Evolutionary conservation across 1,284 basidiomycete species (phyloP).

Genomic region (Irpex sp.): DNA sequence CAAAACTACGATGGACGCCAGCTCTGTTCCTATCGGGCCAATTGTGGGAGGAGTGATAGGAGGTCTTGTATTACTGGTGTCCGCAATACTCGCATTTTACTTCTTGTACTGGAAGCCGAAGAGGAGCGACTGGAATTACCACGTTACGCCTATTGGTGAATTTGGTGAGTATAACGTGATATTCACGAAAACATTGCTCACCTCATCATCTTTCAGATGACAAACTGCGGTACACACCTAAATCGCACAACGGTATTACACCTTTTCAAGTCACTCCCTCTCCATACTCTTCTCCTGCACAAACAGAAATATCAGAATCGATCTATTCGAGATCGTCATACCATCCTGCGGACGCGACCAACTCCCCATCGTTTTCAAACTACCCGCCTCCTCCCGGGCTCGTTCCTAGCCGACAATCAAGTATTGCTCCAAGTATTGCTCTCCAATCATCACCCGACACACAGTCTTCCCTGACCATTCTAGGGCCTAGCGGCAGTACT

Average conservation of each 20-base stretch:
- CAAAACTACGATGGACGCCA: background rate
- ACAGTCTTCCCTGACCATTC: too few species aligned
- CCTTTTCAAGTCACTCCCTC: background rate
- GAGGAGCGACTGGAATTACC: constrained; percentile 6
- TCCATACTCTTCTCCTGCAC: background rate
- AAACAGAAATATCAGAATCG: background rate
- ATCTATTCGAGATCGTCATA: background rate
- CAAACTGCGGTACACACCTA: background rate
- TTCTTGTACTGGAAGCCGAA: constrained; percentile 15
- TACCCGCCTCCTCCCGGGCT: background rate
- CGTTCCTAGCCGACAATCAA: background rate
- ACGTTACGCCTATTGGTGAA: background rate
- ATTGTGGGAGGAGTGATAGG: constrained; percentile 19
- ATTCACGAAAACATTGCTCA: background rate
- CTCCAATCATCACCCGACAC: background rate
- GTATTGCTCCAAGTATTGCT: background rate
- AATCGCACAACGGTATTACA: background rate
- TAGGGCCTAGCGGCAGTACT: background rate
- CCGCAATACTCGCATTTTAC: constrained; percentile 11
- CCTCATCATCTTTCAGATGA: background rate
- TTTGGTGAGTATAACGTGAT: background rate
- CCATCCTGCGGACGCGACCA: background rate
- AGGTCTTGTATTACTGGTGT: constrained; percentile 16
- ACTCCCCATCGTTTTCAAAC: background rate
- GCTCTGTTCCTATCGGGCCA: background rate